phyloP scores from a whole-genome alignment of 1,284 basidiomycete species.

The Cutaneotrichosporon sp. region DNA sequence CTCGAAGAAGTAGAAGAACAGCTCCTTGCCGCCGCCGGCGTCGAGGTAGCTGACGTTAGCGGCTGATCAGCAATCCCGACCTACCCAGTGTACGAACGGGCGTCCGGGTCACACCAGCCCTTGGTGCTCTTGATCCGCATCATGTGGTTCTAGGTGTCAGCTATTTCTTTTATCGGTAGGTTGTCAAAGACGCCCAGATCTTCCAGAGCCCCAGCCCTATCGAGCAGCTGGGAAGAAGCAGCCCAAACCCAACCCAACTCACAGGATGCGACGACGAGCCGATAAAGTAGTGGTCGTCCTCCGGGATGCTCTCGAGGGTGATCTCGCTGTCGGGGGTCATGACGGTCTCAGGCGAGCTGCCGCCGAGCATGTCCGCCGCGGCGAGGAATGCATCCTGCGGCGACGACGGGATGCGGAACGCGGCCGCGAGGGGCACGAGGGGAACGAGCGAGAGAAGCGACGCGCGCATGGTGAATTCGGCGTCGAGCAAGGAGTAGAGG shows the following conservation, averaged over 20 bases:
- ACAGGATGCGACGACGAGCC: conserved; percentile 34
- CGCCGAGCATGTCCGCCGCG: conserved; percentile 25
- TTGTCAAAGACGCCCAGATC: not conserved
- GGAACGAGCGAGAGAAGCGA: conserved; percentile 11
- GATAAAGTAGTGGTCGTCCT: conserved; percentile 30
- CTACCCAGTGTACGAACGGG: conserved; percentile 39
- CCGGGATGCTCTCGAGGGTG: conserved; percentile 24
- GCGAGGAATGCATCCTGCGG: conserved; percentile 26
- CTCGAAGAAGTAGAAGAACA: conserved; percentile 84
- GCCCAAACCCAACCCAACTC: not conserved
- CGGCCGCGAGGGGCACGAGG: conserved; percentile 16
- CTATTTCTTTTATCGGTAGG: not conserved
- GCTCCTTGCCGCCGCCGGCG: conserved; percentile 63
- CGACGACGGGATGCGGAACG: conserved; percentile 30
- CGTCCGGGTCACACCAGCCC: conserved; percentile 48
- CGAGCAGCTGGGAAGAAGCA: too few species aligned
- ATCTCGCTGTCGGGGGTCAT: conserved; percentile 35
- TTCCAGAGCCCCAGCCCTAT: too few species aligned
- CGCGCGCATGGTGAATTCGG: conserved; percentile 7
- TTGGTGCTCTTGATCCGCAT: conserved; percentile 46
- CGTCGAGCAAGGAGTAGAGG: not conserved
- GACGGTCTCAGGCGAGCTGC: conserved; percentile 4
- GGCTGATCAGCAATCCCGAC: not conserved
- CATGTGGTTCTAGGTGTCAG: conserved; percentile 29
- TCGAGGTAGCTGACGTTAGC: conserved; percentile 51